Conservation (phyloP, 371 early-diverging fungal species). For the Gilbertella persicaria region DNA sequence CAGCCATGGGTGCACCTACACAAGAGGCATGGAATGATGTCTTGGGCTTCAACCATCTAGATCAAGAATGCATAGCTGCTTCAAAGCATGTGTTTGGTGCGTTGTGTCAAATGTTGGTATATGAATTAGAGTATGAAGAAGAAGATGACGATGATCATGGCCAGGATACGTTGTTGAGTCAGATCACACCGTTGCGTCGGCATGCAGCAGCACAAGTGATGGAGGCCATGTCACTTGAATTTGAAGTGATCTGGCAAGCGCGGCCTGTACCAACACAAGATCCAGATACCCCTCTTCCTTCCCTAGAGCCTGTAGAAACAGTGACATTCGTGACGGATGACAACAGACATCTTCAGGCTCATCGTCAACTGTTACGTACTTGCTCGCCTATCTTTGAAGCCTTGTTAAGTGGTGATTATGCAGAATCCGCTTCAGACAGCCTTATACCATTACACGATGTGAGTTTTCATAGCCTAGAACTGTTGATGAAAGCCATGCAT, state of each 20-base stretch:
- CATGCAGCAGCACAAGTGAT: constrained; percentile 39
- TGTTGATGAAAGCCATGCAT: constrained; percentile 12
- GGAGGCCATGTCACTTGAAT: constrained; percentile 19
- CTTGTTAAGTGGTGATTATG: constrained; percentile 26
- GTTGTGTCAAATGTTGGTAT: constrained; percentile 42
- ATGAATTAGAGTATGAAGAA: constrained; percentile 22
- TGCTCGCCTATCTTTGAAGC: constrained; percentile 34
- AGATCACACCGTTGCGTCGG: constrained; percentile 19
- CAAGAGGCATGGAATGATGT: constrained; percentile 11
- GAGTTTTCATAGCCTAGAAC: constrained; percentile 8
- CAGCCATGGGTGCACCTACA: constrained; percentile 9
- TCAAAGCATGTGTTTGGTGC: constrained; percentile 22
- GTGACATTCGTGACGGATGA: constrained; percentile 28
- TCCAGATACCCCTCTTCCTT: not conserved
- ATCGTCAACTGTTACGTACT: constrained; percentile 11
- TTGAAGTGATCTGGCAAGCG: not conserved
- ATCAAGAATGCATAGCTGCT: constrained; percentile 5
- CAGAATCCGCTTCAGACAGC: constrained; percentile 11
- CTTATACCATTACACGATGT: constrained; percentile 33
- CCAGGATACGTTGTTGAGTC: not conserved
- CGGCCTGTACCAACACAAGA: not conserved
- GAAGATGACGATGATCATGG: not conserved
- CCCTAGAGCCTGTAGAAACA: not conserved
- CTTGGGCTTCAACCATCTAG: constrained; percentile 8
- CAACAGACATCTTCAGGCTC: constrained; percentile 3